These are phyloP conservation scores for Leccinum olivaceopallidum DNA, from an alignment of 768 basidiomycete species.

Conservation along the genomic window DNA sequence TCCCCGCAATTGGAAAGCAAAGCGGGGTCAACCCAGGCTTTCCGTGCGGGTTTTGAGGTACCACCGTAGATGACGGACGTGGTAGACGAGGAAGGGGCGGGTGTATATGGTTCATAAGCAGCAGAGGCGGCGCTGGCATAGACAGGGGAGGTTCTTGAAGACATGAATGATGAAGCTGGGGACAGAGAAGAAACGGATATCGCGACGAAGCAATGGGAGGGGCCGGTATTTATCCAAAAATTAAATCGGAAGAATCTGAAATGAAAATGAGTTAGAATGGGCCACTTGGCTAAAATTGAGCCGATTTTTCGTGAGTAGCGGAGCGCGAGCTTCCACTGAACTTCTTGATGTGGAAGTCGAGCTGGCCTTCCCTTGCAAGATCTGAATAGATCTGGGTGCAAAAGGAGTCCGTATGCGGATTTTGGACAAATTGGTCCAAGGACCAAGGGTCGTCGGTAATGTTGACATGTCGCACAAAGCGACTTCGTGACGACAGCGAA, in stretches of 20 bases:
- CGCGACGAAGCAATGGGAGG: conserved; percentile 4
- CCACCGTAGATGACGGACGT: conserved; percentile 30
- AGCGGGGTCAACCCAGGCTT: conserved; percentile 66
- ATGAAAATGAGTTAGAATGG: conserved; percentile 20
- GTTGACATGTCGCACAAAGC: conserved; percentile 3
- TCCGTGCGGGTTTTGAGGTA: conserved; percentile 27
- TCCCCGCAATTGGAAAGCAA: conserved; percentile 60
- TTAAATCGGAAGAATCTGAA: conserved; percentile 10
- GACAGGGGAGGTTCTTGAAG: conserved; percentile 29
- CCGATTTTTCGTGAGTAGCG: conserved; percentile 28
- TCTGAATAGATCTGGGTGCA: conserved; percentile 23
- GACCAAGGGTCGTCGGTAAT: conserved; percentile 5
- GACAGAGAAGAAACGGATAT: conserved; percentile 6
- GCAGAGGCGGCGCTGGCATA: conserved; percentile 30
- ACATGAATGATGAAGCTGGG: conserved; percentile 18
- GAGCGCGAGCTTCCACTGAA: conserved; percentile 14
- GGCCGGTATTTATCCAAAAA: conserved; percentile 32
- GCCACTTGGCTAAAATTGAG: conserved; percentile 32
- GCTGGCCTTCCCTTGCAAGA: conserved; percentile 13
- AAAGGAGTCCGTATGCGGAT: conserved; percentile 9
- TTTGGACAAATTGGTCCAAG: conserved; percentile 2
- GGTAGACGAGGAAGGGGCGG: conserved; percentile 20
- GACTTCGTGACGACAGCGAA: not conserved
- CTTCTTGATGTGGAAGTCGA: conserved; percentile 31
- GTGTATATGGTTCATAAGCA: conserved; percentile 28